These are phyloP conservation scores for Colletotrichum australisinense DNA, from an alignment of 2,329 filamentous ascomycete genomes.

Conservation along the genomic window DNA sequence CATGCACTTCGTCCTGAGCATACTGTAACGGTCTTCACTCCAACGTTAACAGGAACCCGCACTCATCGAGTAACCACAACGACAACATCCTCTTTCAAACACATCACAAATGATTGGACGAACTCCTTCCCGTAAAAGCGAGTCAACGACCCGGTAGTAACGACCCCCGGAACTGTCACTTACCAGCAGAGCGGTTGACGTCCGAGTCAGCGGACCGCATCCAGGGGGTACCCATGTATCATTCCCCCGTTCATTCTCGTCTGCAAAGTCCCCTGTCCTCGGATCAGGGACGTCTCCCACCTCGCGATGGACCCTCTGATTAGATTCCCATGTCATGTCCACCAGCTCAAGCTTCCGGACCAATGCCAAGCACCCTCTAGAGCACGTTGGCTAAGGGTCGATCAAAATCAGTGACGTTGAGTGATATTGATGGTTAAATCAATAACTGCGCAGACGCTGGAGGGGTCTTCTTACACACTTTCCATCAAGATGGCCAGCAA, in stretches of 20 bases:
- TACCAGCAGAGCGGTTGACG: neutral
- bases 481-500: too few relatives aligned
- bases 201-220: neutral
- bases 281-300: neutral
- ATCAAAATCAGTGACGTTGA: neutral
- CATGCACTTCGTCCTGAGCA: too few relatives aligned
- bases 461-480: neutral
- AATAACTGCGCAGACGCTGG: neutral
- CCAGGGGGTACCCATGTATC: neutral
- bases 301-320: neutral
- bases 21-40: too few relatives aligned
- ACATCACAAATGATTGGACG: neutral
- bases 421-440: neutral
- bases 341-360: neutral
- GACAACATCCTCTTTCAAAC: neutral
- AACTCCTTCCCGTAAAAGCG: neutral
- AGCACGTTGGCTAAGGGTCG: conserved; percentile 9
- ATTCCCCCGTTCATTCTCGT: neutral
- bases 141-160: neutral
- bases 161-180: neutral
- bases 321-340: neutral
- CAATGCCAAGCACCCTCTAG: conserved; percentile 9
- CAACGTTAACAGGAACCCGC: too few relatives aligned
- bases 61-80: too few relatives aligned
- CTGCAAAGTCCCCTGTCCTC: neutral